Evolutionary conservation across 805 yeast genomes (phyloP), one percentile per base, ranked within the genome.

Genomic region (Yarrowia sp.): DNA sequence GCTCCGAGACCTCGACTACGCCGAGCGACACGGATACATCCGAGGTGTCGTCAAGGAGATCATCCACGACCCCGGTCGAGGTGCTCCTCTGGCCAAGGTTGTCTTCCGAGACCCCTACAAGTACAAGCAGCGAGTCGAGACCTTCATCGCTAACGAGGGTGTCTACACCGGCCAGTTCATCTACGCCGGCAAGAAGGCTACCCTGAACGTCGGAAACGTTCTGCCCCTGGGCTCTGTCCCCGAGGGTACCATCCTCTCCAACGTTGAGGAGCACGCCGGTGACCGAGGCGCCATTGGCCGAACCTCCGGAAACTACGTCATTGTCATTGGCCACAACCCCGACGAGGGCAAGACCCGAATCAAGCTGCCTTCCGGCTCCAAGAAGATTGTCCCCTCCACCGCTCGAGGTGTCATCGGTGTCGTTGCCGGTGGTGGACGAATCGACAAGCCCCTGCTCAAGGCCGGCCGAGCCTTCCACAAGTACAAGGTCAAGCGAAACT

Each of bases 381-480:
- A 93, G 90, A 93, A 93, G 88, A 80, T 93, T 76, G 84, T 93
- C 74, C 86, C 94, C 74, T 90, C 97, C 68, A 87, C 87, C 71
- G 97, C 97, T 74, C 91, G 98, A 87, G 98, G 98, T 88, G 97
- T 92, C 76, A 90, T 93, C 75, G 98, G 98, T 88, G 96, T 93
- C 73, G 92, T 93, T 80, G 97, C 98, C 77, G 98, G 98, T 84
- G 98, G 98, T 86, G 98, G 98, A 81, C 93, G 98, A 88, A 90
- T 90, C 77, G 98, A 93, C 83, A 93, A 93, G 85, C 99, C 99
- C 82, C 84, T 93, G 84, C 88, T 93, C 80, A 93, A 93, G 90
- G 99, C 99, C 78, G 98, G 98, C 84, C 91, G 96, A 85, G 99
- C 99, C 71, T 93, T 87, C 97, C 97, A 93, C 92, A 93, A 93